These are phyloP conservation scores for Isabelozyma pseudorhagii DNA, from an alignment of 805 yeast species.

Conservation along the genomic window DNA sequence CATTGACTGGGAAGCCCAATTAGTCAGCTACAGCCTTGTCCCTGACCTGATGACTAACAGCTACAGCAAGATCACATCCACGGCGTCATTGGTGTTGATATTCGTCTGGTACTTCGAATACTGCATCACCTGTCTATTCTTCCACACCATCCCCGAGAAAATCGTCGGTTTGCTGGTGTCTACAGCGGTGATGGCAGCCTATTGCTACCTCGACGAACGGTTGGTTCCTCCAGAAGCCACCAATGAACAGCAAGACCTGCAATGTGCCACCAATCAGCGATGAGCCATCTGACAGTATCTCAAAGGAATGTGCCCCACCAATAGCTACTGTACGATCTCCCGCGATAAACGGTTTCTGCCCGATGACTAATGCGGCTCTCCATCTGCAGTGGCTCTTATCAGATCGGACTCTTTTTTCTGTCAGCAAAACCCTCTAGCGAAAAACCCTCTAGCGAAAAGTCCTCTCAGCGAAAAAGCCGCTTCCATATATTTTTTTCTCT, in stretches of 20 bases:
- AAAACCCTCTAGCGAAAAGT: no score
- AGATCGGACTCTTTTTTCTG: not conserved
- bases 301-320: no score
- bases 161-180: conserved; percentile 39
- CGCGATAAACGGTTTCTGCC: no score
- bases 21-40: not conserved
- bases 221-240: not conserved
- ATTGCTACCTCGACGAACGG: not conserved
- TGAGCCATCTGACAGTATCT: no score
- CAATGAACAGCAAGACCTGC: no score
- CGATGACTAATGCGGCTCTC: not conserved
- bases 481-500: not conserved
- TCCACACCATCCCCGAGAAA: conserved; percentile 48
- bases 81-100: conserved; percentile 11
- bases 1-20: not conserved
- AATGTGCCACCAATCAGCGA: no score
- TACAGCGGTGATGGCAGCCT: not conserved
- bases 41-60: no score
- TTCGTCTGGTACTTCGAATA: conserved; percentile 38
- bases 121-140: conserved; percentile 45
- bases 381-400: no score
- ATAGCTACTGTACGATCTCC: no score
- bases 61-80: no score
- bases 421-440: not conserved
- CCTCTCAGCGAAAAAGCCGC: not conserved